Evolutionary conservation across 768 basidiomycete species (phyloP), one percentile per base, ranked within the genome.

Genomic region (Rhizopogon roseolus): DNA sequence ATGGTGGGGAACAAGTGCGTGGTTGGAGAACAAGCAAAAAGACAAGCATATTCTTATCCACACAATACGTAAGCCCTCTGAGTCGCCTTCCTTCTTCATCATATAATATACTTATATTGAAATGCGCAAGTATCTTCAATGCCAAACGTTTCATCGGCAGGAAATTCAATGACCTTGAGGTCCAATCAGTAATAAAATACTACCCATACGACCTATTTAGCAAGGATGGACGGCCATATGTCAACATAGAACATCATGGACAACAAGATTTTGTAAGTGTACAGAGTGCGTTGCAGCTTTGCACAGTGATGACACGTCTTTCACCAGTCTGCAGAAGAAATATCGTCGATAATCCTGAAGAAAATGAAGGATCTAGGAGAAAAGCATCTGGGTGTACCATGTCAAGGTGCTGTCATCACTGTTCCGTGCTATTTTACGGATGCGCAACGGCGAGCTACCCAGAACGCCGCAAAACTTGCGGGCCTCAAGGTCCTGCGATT

Each of bases 351-450:
- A 82, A 73, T 86, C 50, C 72, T 86, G 54, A 70, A 72, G 54
- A 83, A 84, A 71, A 84, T 86, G 82, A 85, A 85, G 69, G 82
- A 83, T 70, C 85, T 81, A 38, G 84, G 84, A 36, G 84, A 86
- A 68, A 77, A 81, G 6, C 85, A 84, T 66, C 80, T 86, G 54
- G 69, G 78, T 82, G 8, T 85, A 84, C 67, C 80, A 86, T 55
- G 58, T 67, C 82, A 76, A 36, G 77, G 85, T 69, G 83, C 82
- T 51, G 79, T 82, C 54, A 66, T 79, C 57, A 76, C 74, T 37
- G 75, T 86, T 49, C 84, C 84, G 37, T 82, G 84, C 25, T 72
- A 76, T 60, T 85, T 86, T 76, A 85, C 86, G 69, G 83, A 80
- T 69, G 75, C 77, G 51, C 80, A 86, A 65, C 79, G 86, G 49